These are phyloP conservation scores for Tolypocladium amazonense DNA, from an alignment of 2,329 filamentous ascomycete species.

Conservation along the genomic window DNA sequence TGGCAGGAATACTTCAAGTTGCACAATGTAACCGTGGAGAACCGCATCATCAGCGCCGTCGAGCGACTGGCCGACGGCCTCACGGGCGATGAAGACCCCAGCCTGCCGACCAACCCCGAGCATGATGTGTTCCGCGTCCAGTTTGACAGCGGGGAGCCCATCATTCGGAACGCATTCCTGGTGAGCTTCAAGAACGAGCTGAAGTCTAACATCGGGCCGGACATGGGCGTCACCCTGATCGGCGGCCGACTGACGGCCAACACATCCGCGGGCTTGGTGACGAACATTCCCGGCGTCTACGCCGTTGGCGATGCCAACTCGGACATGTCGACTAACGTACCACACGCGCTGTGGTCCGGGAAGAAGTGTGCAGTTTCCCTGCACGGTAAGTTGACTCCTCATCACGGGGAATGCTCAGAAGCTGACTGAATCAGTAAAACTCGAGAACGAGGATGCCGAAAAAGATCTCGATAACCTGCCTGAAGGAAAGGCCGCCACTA, in stretches of 20 bases:
- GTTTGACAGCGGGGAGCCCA: conserved; percentile 32
- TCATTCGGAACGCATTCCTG: conserved; percentile 41
- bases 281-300: conserved; percentile 43
- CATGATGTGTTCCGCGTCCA: conserved; percentile 44
- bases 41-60: conserved; percentile 40
- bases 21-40: conserved; percentile 43
- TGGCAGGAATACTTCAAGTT: conserved; percentile 39
- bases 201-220: conserved; percentile 31
- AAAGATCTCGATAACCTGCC: conserved; percentile 19
- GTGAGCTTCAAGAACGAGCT: conserved; percentile 37
- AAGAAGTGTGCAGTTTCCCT: conserved; percentile 47
- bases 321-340: conserved; percentile 49
- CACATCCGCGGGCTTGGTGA: conserved; percentile 29
- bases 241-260: conserved; percentile 33
- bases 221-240: conserved; percentile 35
- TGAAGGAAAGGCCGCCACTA: conserved; percentile 8
- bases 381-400: conserved; percentile 34
- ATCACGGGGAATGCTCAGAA: conserved; percentile 1
- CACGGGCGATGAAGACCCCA: conserved; percentile 25
- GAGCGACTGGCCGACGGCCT: conserved; percentile 32
- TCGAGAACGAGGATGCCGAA: conserved; percentile 28
- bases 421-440: conserved; percentile 19
- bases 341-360: conserved; percentile 48
- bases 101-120: conserved; percentile 33
- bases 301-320: conserved; percentile 50